phyloP scores from a whole-genome alignment of 108 stramenopile genomes.

The Aureococcus anophagefferens region DNA sequence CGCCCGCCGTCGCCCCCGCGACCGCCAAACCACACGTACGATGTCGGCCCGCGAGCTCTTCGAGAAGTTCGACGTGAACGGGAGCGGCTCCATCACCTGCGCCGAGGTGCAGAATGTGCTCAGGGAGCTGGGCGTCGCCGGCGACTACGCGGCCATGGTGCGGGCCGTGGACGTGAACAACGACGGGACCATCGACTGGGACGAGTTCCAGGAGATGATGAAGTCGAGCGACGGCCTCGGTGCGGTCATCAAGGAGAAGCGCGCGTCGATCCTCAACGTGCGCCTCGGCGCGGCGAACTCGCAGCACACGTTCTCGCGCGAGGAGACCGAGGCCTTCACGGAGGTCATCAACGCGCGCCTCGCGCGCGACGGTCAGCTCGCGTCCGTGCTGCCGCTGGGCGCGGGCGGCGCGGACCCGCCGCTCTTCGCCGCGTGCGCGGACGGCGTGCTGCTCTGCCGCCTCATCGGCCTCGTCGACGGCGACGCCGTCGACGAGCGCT shows the following conservation, averaged over 20 bases:
- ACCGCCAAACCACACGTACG: too few relatives aligned
- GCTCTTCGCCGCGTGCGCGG: conserved; percentile 29
- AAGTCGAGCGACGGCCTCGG: neutral
- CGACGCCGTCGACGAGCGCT: conserved; percentile 39
- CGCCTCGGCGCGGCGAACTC: neutral
- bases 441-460: conserved; percentile 46
- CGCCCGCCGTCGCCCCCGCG: too few relatives aligned
- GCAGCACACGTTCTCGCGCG: conserved; percentile 33
- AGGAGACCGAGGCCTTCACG: conserved; percentile 41
- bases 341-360: conserved; percentile 43
- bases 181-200: neutral
- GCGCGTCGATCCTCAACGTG: neutral
- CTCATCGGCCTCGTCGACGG: conserved; percentile 40
- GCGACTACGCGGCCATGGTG: neutral
- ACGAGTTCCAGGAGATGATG: conserved; percentile 8
- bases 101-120: neutral
- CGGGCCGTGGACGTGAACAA: neutral
- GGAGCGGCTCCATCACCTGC: neutral
- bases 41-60: neutral
- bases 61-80: conserved; percentile 4
- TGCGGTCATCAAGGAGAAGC: neutral
- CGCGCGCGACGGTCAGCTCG: conserved; percentile 16
- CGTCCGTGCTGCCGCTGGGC: conserved; percentile 18
- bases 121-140: conserved; percentile 4
- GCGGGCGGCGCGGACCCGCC: conserved; percentile 5